Evolutionary conservation across 768 basidiomycete species (phyloP), one percentile per base, ranked within the genome.

Genomic region (Suillus subalutaceus): DNA sequence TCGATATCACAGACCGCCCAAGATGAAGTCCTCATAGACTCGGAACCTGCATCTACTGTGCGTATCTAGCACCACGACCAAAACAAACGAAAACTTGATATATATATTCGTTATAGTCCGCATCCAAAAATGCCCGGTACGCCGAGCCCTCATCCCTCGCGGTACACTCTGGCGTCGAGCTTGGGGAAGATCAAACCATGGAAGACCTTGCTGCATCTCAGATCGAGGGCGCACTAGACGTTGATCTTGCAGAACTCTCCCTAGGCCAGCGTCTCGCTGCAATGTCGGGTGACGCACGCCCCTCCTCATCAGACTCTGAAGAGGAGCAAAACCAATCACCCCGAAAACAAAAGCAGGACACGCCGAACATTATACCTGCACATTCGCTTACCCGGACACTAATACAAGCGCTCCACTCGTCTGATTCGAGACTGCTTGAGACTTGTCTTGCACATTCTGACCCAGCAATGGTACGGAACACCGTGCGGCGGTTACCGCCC

Each of bases 371-470:
- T 48, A 82, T 89, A 23, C 93, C 96, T 44, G 88, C 94, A 1
- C 88, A 90, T 69, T 96, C 97, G 0, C 85, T 99, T 66, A 94
- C 97, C 35, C 90, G 95, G 64, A 96, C 97, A 35, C 84, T 99
- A 59, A 93, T 97, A 65, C 97, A 99, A 79, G 97, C 97, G 0
- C 80, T 99, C 35, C 97, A 99, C 76, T 98, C 97, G 1, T 90
- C 92, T 23, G 97, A 99, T 81, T 86, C 92, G 3, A 87, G 88
- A 12, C 81, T 99, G 44, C 80, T 99, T 66, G 94, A 97, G 74
- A 90, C 90, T 32, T 97, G 96, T 79, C 79, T 97, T 38, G 81
- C 87, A 1, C 93, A 98, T 77, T 91, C 94, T 20, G 90, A 96
- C 71, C 81, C 85, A n/a, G 76, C 81, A 2, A 81, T 99, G 57